Conservation (phyloP, 768 basidiomycete genomes). For the Lentinula detonsa region DNA sequence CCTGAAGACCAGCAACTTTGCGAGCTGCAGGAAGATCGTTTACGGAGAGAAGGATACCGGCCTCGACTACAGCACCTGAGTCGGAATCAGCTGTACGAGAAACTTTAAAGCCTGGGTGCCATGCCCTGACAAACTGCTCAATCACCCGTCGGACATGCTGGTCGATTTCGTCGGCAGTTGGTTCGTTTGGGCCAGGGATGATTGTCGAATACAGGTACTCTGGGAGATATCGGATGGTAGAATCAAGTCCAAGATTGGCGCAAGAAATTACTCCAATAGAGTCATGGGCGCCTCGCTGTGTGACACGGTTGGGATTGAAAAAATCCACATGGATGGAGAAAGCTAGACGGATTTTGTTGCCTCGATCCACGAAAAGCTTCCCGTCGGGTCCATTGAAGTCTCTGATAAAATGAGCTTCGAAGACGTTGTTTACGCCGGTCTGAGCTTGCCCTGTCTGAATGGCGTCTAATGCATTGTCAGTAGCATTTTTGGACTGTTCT, state of each 20-base stretch:
- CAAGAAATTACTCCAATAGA: slow-evolving; percentile 26
- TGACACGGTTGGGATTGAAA: slow-evolving; percentile 26
- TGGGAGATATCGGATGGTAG: neutral
- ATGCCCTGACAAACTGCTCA: slow-evolving; percentile 24
- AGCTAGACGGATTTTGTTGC: too few species aligned
- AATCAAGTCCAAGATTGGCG: neutral
- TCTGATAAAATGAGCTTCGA: slow-evolving; percentile 21
- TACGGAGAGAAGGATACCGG: slow-evolving; percentile 19
- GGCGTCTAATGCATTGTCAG: neutral
- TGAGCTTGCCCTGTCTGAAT: slow-evolving; percentile 4
- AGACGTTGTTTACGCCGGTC: slow-evolving; percentile 11
- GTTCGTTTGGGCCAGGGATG: slow-evolving; percentile 30
- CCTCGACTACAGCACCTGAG: slow-evolving; percentile 8
- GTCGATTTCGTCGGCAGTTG: slow-evolving; percentile 23
- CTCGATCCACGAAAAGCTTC: too few species aligned
- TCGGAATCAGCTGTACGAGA: slow-evolving; percentile 5
- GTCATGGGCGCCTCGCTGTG: slow-evolving; percentile 14
- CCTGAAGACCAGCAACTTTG: slow-evolving; percentile 18
- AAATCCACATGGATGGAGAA: slow-evolving; percentile 19
- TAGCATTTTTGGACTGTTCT: slow-evolving; percentile 12
- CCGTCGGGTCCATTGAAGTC: slow-evolving; percentile 11
- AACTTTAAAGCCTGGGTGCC: slow-evolving; percentile 21
- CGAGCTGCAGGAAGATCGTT: slow-evolving; percentile 25
- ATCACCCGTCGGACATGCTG: slow-evolving; percentile 29
- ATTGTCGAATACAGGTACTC: slow-evolving; percentile 33